Percentiles rank a stretch among this genome's conserved stretches.
These are phyloP conservation scores for Pestalotiopsis sp. DNA, from an alignment of 2,329 filamentous ascomycete genomes.

Conservation along the genomic window DNA sequence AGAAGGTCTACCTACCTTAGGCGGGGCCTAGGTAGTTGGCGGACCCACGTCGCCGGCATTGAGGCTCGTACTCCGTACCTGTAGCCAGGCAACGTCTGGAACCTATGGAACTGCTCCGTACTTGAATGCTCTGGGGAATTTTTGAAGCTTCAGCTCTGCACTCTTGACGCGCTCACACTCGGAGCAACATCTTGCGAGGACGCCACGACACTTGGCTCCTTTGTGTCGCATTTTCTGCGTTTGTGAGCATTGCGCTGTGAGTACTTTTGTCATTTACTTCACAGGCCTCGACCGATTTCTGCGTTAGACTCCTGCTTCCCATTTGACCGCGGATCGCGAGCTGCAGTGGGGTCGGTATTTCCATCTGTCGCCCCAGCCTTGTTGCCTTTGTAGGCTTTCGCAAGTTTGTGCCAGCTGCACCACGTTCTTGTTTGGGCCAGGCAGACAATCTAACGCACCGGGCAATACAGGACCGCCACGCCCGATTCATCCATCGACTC, in stretches of 20 bases:
- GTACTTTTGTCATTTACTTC: background rate
- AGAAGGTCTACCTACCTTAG: too few relatives aligned
- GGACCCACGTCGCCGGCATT: background rate
- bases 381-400: background rate
- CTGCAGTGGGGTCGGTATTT: background rate
- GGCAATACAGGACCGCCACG: background rate
- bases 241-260: background rate
- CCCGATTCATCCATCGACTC: background rate
- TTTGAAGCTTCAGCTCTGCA: slow-evolving; percentile 6
- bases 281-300: background rate
- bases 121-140: slow-evolving; percentile 8
- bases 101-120: background rate
- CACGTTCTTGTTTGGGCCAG: background rate
- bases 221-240: background rate
- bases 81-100: background rate
- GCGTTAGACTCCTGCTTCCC: background rate
- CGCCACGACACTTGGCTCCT: background rate
- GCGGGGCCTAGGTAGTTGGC: too few relatives aligned
- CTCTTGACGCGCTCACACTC: background rate
- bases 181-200: background rate
- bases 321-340: background rate
- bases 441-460: background rate
- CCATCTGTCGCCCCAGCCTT: background rate
- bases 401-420: background rate
- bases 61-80: background rate